Conservation (phyloP, 306 rosid species). For the Mimosa pudica region DNA sequence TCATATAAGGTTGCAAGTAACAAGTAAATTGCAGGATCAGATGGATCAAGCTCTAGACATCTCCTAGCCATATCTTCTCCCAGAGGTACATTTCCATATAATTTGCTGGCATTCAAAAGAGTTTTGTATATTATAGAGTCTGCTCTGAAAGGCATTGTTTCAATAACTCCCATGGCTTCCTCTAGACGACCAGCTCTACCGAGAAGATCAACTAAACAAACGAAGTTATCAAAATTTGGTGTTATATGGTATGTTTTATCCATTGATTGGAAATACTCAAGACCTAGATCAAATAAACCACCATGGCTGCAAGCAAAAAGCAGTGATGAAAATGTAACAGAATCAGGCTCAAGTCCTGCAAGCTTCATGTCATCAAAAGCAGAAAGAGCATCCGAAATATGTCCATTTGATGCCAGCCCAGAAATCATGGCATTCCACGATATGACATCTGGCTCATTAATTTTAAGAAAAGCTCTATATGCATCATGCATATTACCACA, state of each 20-base stretch:
- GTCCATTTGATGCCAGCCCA: slow-evolving; percentile 55
- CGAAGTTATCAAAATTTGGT: slow-evolving; percentile 58
- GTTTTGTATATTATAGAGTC: slow-evolving; percentile 59
- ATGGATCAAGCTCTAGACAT: slow-evolving; percentile 63
- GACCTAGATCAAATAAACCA: slow-evolving; percentile 54
- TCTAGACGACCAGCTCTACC: slow-evolving; percentile 66
- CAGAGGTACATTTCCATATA: slow-evolving; percentile 52
- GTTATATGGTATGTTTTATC: slow-evolving; percentile 44
- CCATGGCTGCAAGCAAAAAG: slow-evolving; percentile 72
- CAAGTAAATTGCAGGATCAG: slow-evolving; percentile 60
- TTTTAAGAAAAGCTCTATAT: slow-evolving; percentile 51
- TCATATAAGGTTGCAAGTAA: slow-evolving; percentile 66
- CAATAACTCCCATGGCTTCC: slow-evolving; percentile 61
- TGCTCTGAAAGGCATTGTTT: slow-evolving; percentile 56
- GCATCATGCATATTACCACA: slow-evolving; percentile 58
- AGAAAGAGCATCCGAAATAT: slow-evolving; percentile 50
- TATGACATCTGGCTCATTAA: slow-evolving; percentile 50
- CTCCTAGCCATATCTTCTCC: slow-evolving; percentile 71
- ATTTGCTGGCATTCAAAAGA: slow-evolving; percentile 60
- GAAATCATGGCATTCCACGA: slow-evolving; percentile 74
- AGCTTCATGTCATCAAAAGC: slow-evolving; percentile 73
- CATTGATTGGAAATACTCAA: slow-evolving; percentile 63
- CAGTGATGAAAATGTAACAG: slow-evolving; percentile 51
- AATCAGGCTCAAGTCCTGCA: slow-evolving; percentile 58
- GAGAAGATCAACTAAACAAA: slow-evolving; percentile 62